Base-by-base conservation (phyloP, 2,329 filamentous ascomycete species). In the Xylaria sp. region DNA sequence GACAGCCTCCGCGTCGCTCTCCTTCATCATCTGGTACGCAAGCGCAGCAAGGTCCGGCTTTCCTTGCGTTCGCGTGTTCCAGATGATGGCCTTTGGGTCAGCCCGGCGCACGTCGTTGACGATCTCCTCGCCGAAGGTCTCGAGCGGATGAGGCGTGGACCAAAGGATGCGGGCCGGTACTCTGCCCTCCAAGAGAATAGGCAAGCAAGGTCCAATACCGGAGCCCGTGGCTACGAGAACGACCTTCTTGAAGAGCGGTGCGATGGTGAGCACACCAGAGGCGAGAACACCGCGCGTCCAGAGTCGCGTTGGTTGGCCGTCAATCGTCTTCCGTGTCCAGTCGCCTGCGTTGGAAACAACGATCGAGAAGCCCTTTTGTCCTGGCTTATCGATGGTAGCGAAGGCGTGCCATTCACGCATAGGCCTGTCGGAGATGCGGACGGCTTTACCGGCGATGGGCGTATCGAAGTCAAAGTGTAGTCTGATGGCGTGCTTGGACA, bases 401-500 rank as follows among this genome's bases (percentile, higher is more conserved):
- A 92, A 92, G 0, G 85, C 83, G 74, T 92, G 89, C 80, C 87
- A 90, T 73, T 92, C 89, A 7, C 80, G 74, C 46, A 91, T 76
- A 0, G 88, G 88, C 7, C 79, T 78, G 56, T 81, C 80, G 2
- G 87, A 83, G 23, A 91, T 74, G 47, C 87, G 83, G 55, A 84
- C 77, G 51, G 79, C 80, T 59, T 81, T 79, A 63, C 83, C 80
- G 59, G 80, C 78, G 55, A 81, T 78, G 7, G 85, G 83, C 19
- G 81, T 78, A 16, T 82, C 80, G 73, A 89, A 86, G 68, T 80
- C 77, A 68, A 92, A 89, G 69, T 88, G 83, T 18, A 94, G 81
- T 47, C 86, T 83, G 35, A 90, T 76, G 46, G 89, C 90, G 74
- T 92, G 90, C 19, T 80, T 72, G 0, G 90, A 93, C 16, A 94